Percentiles rank a stretch among this genome's conserved stretches.
phyloP scores from a whole-genome alignment of 148 eudicot species.

The Nepenthes gracilis region DNA sequence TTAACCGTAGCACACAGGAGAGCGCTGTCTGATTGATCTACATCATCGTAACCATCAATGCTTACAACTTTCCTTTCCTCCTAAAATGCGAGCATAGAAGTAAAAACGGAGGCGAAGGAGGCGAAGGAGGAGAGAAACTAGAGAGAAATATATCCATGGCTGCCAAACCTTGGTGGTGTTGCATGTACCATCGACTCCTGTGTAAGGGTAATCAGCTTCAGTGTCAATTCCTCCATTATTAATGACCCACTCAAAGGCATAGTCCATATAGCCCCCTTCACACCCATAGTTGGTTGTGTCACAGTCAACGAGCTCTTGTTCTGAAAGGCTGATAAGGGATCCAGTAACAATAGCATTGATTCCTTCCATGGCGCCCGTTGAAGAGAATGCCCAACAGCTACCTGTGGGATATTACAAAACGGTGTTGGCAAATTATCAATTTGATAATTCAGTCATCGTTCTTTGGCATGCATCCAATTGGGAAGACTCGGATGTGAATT shows the following conservation, averaged over 20 bases:
- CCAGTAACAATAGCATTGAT: constrained; percentile 33
- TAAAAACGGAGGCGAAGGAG: too few relatives aligned
- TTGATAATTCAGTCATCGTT: too few relatives aligned
- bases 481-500: too few relatives aligned
- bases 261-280: constrained; percentile 49
- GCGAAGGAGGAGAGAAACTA: too few relatives aligned
- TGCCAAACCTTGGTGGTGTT: constrained; percentile 31
- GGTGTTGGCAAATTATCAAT: too few relatives aligned
- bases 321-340: constrained; percentile 48
- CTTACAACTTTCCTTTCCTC: constrained; percentile 7
- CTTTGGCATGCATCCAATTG: too few relatives aligned
- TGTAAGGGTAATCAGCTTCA: constrained; percentile 47
- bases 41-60: constrained; percentile 40
- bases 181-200: constrained; percentile 30
- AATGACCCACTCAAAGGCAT: constrained; percentile 53
- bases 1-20: constrained; percentile 43
- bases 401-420: constrained; percentile 15
- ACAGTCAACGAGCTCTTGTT: constrained; percentile 46
- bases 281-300: constrained; percentile 41
- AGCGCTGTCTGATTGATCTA: constrained; percentile 37
- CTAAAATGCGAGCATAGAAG: too few relatives aligned
- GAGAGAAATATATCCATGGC: neutral
- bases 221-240: constrained; percentile 46
- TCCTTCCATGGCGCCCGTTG: constrained; percentile 54
- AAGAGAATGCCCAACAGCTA: constrained; percentile 53